Evolutionary conservation across 2,329 filamentous ascomycete species (phyloP), one percentile per base, ranked within the genome.

Genomic region (Neophaeococcomyces mojaviensis): DNA sequence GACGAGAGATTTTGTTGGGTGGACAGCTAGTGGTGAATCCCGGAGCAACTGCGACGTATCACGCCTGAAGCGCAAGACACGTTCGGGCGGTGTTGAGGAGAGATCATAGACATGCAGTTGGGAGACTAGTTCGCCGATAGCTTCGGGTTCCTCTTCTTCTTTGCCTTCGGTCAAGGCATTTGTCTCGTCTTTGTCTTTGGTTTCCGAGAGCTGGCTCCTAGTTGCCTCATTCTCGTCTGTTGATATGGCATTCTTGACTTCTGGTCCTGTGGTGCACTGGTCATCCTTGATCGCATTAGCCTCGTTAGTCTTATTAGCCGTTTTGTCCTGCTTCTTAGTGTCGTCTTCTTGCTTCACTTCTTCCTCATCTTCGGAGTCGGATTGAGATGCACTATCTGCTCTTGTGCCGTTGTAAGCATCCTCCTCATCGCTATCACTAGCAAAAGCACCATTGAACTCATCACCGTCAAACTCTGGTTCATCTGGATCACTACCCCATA

Each of bases 101-200:
- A 26, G 22, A 7, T 39, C 37, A 22, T 39, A 39, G 37, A 39
- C 37, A 16, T 39, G 37, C 18, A 39, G 8, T 20, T 39, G 37
- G 18, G 37, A 18, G 16, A 26, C 15, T 12, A 20, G 16, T 20
- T 22, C 15, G 10, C 37, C 37, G 5, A 26, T 16, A 5, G 15
- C 36, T 19, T 39, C 36, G 7, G 13, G 19, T 28, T 39, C 24
- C 5, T 24, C 5, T 13, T 24, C 37, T 10, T 22, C 20, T 5
- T 26, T 20, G 16, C 26, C 8, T 6, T 28, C 16, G 9, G 37
- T 16, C 37, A 24, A 24, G 5, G 3, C 18, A 7, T 22, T 22
- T 9, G 19, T 20, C 5, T 22, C 35, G 19, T 26, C 19, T 10
- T 22, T 22, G 19, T 39, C 35, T 28, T 28, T 10, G 24, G 10